phyloP scores from a whole-genome alignment of 805 yeast genomes.

The Metschnikowia shivogae region DNA sequence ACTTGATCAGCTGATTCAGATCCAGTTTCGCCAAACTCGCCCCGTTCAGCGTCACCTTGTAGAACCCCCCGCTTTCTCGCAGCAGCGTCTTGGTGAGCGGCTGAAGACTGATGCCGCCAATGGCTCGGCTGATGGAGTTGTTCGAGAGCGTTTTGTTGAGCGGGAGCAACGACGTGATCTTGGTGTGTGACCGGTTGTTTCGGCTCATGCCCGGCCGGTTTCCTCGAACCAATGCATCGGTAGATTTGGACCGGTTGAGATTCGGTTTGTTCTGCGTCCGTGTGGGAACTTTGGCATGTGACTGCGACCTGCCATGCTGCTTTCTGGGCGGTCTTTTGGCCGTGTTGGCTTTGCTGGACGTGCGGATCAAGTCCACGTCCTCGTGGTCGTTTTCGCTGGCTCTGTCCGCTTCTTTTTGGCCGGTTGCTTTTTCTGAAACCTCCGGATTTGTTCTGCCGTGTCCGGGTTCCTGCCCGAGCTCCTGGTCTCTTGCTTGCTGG shows the following conservation, averaged over 20 bases:
- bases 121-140: slow-evolving; percentile 8
- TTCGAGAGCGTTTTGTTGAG: slow-evolving; percentile 18
- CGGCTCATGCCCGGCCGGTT: slow-evolving; percentile 24
- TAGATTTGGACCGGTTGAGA: slow-evolving; percentile 37
- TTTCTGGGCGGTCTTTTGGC: slow-evolving; percentile 6
- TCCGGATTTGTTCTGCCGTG: too few species aligned
- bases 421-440: background rate
- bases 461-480: too few species aligned
- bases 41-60: slow-evolving; percentile 14
- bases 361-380: background rate
- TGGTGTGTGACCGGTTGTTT: slow-evolving; percentile 36
- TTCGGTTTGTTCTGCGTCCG: slow-evolving; percentile 21
- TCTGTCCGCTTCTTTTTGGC: background rate
- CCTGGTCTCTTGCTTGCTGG: too few species aligned
- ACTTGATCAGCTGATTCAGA: slow-evolving; percentile 21
- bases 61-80: slow-evolving; percentile 12
- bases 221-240: slow-evolving; percentile 34
- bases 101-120: slow-evolving; percentile 8
- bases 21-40: slow-evolving; percentile 8
- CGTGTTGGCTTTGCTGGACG: background rate
- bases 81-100: slow-evolving; percentile 18
- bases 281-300: slow-evolving; percentile 11
- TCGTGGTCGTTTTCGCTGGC: background rate
- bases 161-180: slow-evolving; percentile 20
- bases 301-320: slow-evolving; percentile 15